Evolutionary conservation across 345 rosid genomes (phyloP).

Genomic region (Aquilaria yunnanensis): DNA sequence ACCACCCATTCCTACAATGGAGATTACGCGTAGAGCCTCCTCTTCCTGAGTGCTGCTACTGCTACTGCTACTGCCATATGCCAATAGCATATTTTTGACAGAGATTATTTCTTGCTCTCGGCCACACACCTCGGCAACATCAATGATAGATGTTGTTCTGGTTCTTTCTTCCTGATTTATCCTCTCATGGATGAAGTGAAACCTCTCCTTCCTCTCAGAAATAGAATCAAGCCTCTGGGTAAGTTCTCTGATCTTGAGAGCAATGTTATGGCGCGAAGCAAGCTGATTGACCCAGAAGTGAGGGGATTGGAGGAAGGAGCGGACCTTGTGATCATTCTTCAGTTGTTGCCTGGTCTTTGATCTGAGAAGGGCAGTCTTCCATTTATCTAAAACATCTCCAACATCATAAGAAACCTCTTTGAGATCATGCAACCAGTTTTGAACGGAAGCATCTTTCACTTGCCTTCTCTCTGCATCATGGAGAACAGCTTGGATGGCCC

Average conservation of each 20-base stretch:
- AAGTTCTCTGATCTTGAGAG: background rate
- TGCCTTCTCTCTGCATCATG: constrained; percentile 19
- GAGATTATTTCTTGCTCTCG: background rate
- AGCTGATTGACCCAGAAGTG: background rate
- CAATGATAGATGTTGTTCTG: constrained; percentile 1
- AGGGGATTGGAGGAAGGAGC: background rate
- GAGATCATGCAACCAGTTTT: constrained; percentile 15
- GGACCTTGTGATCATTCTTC: background rate
- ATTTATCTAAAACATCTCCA: constrained; percentile 14
- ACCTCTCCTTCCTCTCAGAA: background rate
- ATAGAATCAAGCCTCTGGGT: background rate
- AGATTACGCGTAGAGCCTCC: background rate
- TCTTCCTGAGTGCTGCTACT: background rate
- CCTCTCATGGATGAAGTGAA: too few relatives aligned
- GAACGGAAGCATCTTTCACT: constrained; percentile 4
- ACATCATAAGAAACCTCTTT: constrained; percentile 12
- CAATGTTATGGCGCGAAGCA: background rate
- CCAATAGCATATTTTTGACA: constrained; percentile 4
- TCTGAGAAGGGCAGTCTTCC: background rate
- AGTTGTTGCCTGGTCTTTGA: too few relatives aligned
- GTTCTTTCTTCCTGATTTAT: background rate
- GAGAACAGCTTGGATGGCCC: constrained; percentile 10
- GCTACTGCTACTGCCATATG: background rate
- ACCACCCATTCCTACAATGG: constrained; percentile 10
- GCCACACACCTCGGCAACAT: constrained; percentile 3